phyloP scores from a whole-genome alignment of 2,329 filamentous ascomycete genomes.

The Macrophomina pseudophaseolina region DNA sequence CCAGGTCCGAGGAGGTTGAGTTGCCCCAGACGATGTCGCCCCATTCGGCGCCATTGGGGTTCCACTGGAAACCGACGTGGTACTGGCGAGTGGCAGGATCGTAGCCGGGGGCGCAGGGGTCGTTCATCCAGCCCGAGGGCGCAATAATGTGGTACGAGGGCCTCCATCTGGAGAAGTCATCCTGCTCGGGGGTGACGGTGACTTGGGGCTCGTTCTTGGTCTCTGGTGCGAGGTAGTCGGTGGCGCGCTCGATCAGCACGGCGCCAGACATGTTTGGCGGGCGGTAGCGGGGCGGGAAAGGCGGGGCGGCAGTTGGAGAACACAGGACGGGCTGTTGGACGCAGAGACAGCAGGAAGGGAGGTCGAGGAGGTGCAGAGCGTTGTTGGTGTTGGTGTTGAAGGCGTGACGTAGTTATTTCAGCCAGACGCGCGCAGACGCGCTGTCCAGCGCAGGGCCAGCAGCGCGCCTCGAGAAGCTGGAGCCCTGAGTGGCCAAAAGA shows the following conservation, averaged over 20 bases:
- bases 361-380: not conserved
- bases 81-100: conserved; percentile 47
- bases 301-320: not conserved
- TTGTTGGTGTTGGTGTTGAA: not conserved
- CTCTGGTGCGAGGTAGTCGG: not conserved
- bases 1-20: conserved; percentile 45
- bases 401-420: conserved; percentile 18
- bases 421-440: conserved; percentile 14
- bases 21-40: conserved; percentile 51
- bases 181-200: not conserved
- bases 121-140: conserved; percentile 50
- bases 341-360: not conserved
- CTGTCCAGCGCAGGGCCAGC: not conserved
- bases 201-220: conserved; percentile 2
- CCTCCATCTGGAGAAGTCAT: conserved; percentile 6
- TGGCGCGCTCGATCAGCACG: conserved; percentile 12
- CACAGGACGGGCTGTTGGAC: not conserved
- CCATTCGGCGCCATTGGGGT: conserved; percentile 49
- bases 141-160: conserved; percentile 45
- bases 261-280: conserved; percentile 8
- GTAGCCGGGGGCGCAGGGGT: conserved; percentile 50
- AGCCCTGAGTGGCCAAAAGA: not conserved
- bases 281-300: not conserved
- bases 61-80: conserved; percentile 52
- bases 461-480: conserved; percentile 1